Base-by-base conservation (phyloP, 2,329 filamentous ascomycete genomes). In the Neophaeococcomyces mojaviensis region DNA sequence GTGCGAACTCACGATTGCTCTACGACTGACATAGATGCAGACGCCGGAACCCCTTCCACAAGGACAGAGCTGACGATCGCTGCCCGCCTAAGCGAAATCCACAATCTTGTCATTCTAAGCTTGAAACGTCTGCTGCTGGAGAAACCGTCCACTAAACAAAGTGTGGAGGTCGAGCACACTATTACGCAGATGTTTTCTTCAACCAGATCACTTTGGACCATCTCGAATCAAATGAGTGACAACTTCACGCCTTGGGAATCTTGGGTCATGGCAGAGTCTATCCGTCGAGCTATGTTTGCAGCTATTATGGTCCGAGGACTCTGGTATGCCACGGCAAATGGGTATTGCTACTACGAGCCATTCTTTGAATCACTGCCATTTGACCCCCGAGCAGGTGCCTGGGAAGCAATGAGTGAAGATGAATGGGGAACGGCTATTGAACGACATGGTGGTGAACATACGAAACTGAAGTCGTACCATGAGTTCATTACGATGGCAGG, bases 321-420 rank as follows among this genome's bases (percentile, higher is more conserved):
- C 18, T 24, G 53, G 35, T 44, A 53, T 36, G 37, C 46, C 13
- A 20, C 44, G 8, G 38, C 47, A 13, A 31, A 39, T 5, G 53
- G 53, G n/a, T 48, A 44, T 28, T 52, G 45, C 36, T 44, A 42
- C 35, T 53, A 53, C 30, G 42, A 49, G n/a, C 53, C 53, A 15
- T 42, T 51, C 38, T 46, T 54, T 36, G 53, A 55, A 26, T 50
- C 53, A 15, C 19, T 52, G 18, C 51, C 51, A 1, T 52, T 55
- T 28, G 53, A 55, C 39, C 47, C 49, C 9, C 49, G 53, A 18
- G 51, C 53, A 3, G 53, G 51, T 2, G 28, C 54, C 13, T 54
- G 53, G 51, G 51, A 55, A 37, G 51, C 51, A 6, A 39, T 40
- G n/a, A 52, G 45, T 2, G 46, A 49, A 42, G 47, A 40, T 32